phyloP scores from a whole-genome alignment of 495 filamentous ascomycete species.

The Trichoderma erinaceum region DNA sequence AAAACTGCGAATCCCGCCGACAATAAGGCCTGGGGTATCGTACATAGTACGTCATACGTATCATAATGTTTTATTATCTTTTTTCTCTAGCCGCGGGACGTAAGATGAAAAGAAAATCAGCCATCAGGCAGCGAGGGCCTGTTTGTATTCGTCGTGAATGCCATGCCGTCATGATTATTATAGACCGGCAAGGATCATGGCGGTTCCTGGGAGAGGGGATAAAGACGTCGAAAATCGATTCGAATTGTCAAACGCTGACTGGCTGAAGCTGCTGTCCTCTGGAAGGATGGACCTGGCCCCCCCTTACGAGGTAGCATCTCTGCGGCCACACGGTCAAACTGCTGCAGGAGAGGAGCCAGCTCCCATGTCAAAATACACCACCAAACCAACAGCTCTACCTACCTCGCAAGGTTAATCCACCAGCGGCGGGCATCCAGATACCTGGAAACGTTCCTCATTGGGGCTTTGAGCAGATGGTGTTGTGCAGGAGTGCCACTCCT shows the following conservation, averaged over 20 bases:
- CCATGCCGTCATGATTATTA: background rate
- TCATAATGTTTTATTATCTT: too few relatives aligned
- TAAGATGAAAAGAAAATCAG: background rate
- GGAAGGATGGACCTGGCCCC: background rate
- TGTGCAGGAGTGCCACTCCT: slow-evolving; percentile 13
- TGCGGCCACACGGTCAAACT: background rate
- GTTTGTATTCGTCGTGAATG: too few relatives aligned
- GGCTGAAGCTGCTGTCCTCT: background rate
- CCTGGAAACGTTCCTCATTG: slow-evolving; percentile 11
- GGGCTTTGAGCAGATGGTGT: slow-evolving; percentile 4
- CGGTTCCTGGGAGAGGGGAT: background rate
- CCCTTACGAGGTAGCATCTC: slow-evolving; percentile 3
- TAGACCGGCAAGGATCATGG: background rate
- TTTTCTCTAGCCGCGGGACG: background rate
- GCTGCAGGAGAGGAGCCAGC: slow-evolving; percentile 7
- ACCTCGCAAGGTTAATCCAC: slow-evolving; percentile 8
- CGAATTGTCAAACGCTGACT: background rate
- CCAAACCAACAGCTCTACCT: background rate
- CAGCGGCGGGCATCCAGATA: slow-evolving; percentile 11
- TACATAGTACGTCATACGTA: too few relatives aligned
- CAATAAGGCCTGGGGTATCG: background rate
- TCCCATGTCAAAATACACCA: slow-evolving; percentile 2
- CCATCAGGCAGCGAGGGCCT: too few relatives aligned
- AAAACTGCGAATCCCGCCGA: background rate
- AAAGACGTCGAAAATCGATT: background rate